Percentiles rank a stretch among this genome's conserved stretches.
Conservation (phyloP, 345 rosid genomes). For the Kandelia obovata region DNA sequence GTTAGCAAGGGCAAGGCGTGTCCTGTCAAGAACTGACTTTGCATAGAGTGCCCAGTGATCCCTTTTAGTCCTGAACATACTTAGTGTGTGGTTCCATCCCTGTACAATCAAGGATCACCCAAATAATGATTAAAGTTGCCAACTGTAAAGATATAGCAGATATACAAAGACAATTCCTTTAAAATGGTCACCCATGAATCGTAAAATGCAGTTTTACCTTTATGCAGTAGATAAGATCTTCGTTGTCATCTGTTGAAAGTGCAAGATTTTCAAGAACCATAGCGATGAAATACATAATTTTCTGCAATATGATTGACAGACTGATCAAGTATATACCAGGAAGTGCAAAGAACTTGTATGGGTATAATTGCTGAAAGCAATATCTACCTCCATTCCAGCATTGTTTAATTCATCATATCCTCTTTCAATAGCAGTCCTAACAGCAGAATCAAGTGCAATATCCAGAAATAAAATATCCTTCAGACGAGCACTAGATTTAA, state of each 20-base stretch:
- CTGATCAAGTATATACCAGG: not conserved
- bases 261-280: constrained; percentile 90
- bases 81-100: constrained; percentile 83
- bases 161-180: not conserved
- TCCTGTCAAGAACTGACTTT: constrained; percentile 93
- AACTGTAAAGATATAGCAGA: constrained; percentile 11
- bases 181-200: not conserved
- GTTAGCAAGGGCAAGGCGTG: constrained; percentile 79
- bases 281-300: constrained; percentile 70
- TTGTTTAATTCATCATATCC: constrained; percentile 77
- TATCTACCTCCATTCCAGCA: constrained; percentile 78
- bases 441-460: constrained; percentile 89
- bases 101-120: constrained; percentile 30
- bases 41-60: constrained; percentile 86
- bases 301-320: constrained; percentile 45
- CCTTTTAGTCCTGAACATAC: constrained; percentile 52
- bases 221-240: constrained; percentile 85
- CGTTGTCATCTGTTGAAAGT: constrained; percentile 88
- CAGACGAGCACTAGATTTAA: constrained; percentile 67
- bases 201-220: constrained; percentile 46
- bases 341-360: not conserved
- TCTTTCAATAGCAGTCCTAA: constrained; percentile 93
- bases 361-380: constrained; percentile 6
- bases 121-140: not conserved
- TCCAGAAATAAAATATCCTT: constrained; percentile 93